Evolutionary conservation across 768 basidiomycete genomes (phyloP), one percentile per base, ranked within the genome.

Genomic region (Mycena kentingensis): DNA sequence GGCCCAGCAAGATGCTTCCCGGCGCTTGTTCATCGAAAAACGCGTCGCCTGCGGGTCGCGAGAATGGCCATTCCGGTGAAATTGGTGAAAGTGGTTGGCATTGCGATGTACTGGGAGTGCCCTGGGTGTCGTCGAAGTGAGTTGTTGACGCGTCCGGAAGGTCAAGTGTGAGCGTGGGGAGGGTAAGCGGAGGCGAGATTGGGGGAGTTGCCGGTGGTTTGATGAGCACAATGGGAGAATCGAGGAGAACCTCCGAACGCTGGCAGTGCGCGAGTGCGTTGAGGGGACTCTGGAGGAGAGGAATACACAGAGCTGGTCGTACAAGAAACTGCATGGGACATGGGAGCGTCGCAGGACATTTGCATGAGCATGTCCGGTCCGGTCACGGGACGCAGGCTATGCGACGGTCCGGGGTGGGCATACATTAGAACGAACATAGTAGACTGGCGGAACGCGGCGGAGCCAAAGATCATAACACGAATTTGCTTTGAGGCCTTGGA

Each of bases 181-280:
- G 47, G 34, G 57, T 58, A 35, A 50, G 57, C 8, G 57, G 57
- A 13, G 57, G 57, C 22, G 57, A 58, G n/a, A 46, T 29, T 36
- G 26, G 52, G 1, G 27, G 32, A 15, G 18, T 18, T 18, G 46
- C 16, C 5, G 46, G 46, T n/a, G 57, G 39, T 26, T 42, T 47
- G 27, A 54, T 32, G 35, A 43, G 41, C 12, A 58, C 57, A 13
- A 58, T 41, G 5, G 57, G 57, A 7, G 57, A 58, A 19, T 58
- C 57, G 1, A 58, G 39, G 49, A 58, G 44, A 5, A 52, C 57
- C 3, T 53, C 57, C n/a, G 34, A 38, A n/a, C n/a, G n/a, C 8
- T 49, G 49, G 32, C 49, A n/a, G 13, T 52, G 57, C 22, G 54
- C 46, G 4, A 53, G 57, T 18, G 54, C 53, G 45, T 39, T 54